Evolutionary conservation across 1,139 yeast genomes (phyloP).

Genomic region (Geotrichum restrictum): DNA sequence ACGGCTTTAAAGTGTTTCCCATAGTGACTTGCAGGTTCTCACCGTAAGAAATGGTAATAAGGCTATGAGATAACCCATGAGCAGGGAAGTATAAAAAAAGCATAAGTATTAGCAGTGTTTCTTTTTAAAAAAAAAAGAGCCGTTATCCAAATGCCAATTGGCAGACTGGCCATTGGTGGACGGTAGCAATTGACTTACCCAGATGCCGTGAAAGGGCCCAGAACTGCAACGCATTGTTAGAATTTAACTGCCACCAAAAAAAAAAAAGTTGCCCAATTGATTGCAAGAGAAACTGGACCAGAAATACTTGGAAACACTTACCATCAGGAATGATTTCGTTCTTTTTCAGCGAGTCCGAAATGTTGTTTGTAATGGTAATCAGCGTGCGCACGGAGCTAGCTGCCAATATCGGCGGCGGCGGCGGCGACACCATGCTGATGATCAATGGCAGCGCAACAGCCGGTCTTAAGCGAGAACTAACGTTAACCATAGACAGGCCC

Average conservation of each 20-base stretch:
- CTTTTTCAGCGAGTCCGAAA: slow-evolving; percentile 57
- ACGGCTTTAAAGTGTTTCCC: slow-evolving; percentile 68
- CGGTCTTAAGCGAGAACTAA: too few relatives aligned
- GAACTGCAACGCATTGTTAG: slow-evolving; percentile 22
- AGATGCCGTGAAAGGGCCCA: slow-evolving; percentile 39
- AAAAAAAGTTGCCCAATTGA: too few relatives aligned
- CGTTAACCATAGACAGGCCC: too few relatives aligned
- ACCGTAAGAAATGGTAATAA: slow-evolving; percentile 47
- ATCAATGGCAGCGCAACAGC: not conserved
- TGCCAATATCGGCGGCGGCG: not conserved
- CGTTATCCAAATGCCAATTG: too few relatives aligned
- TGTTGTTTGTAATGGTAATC: slow-evolving; percentile 59
- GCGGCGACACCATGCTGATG: not conserved
- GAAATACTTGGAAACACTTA: slow-evolving; percentile 36
- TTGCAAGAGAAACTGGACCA: slow-evolving; percentile 4
- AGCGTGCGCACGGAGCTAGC: not conserved
- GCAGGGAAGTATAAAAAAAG: too few relatives aligned
- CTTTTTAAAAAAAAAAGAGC: too few relatives aligned
- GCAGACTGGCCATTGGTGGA: too few relatives aligned
- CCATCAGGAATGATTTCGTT: slow-evolving; percentile 65
- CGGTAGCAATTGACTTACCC: too few relatives aligned
- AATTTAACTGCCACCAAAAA: too few relatives aligned
- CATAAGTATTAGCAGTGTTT: too few relatives aligned
- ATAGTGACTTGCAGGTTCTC: slow-evolving; percentile 62
- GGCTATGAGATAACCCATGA: slow-evolving; percentile 29